phyloP scores from a whole-genome alignment of 83 land plant species.

The Isoetes engelmannii region DNA sequence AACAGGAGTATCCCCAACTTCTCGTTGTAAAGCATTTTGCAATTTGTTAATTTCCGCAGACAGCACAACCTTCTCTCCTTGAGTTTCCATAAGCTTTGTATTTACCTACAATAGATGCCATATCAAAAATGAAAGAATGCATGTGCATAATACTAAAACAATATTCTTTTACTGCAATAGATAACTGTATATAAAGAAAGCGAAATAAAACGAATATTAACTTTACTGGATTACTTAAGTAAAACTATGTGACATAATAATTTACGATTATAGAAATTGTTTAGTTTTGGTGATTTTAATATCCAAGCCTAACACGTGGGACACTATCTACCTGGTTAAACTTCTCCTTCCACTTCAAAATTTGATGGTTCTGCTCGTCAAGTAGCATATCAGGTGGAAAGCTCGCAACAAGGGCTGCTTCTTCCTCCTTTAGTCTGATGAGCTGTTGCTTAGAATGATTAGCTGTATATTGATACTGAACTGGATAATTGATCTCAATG shows the following conservation, averaged over 20 bases:
- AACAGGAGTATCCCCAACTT: constrained; percentile 15
- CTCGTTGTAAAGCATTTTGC: constrained; percentile 18
- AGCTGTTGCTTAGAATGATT: too few species aligned
- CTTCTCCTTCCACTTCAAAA: constrained; percentile 10
- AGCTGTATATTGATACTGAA: too few species aligned
- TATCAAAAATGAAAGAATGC: too few species aligned
- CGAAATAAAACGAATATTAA: too few species aligned
- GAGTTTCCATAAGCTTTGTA: constrained; percentile 12
- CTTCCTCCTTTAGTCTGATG: too few species aligned
- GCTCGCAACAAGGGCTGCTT: too few species aligned
- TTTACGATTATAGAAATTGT: not conserved
- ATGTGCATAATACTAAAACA: too few species aligned
- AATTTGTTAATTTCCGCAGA: constrained; percentile 1
- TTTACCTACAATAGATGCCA: constrained; percentile 1
- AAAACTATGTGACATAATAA: not conserved
- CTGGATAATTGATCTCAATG: too few species aligned
- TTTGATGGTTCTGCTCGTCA: not conserved
- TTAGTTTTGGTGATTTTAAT: not conserved
- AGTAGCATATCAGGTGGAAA: too few species aligned
- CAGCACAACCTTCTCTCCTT: constrained; percentile 3
- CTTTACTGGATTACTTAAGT: too few species aligned
- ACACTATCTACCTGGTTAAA: not conserved
- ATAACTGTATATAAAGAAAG: too few species aligned
- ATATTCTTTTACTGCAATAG: too few species aligned
- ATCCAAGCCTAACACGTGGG: not conserved